Conservation (phyloP, 345 rosid genomes). For the Eucalyptus cladocalyx region DNA sequence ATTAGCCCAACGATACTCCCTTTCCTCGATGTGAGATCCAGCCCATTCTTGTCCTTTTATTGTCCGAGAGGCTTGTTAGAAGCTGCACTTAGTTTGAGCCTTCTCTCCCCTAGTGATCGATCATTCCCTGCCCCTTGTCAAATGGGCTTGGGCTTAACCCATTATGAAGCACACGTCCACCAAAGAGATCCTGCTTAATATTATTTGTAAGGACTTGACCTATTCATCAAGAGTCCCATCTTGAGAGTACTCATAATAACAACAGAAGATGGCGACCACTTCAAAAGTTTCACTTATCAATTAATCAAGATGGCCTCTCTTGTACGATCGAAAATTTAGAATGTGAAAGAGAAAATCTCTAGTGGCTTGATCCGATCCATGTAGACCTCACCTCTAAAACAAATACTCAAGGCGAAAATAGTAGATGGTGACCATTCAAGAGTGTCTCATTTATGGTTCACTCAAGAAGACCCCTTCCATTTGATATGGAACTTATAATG, state of each 20-base stretch:
- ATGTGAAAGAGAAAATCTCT: not conserved
- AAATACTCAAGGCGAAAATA: not conserved
- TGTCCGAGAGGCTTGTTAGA: not conserved
- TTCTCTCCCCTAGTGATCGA: not conserved
- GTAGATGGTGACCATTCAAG: not conserved
- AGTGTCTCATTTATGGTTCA: not conserved
- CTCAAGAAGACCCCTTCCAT: not conserved
- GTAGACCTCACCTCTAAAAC: not conserved
- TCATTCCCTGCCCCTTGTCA: not conserved
- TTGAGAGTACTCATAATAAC: not conserved
- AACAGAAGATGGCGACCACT: not conserved
- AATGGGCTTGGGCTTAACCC: not conserved
- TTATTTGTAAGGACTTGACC: not conserved
- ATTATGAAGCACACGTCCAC: fast-evolving
- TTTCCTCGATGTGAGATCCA: not conserved
- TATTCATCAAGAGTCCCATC: not conserved
- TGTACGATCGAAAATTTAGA: not conserved
- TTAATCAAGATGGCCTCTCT: not conserved
- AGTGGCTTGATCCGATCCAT: not conserved
- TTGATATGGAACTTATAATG: not conserved
- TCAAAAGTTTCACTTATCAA: not conserved
- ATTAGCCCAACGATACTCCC: not conserved
- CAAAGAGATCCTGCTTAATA: not conserved
- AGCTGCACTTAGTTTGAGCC: not conserved
- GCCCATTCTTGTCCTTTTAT: not conserved